Conservation (phyloP, 192 early-diverging fungal species). For the Mortierella antarctica region DNA sequence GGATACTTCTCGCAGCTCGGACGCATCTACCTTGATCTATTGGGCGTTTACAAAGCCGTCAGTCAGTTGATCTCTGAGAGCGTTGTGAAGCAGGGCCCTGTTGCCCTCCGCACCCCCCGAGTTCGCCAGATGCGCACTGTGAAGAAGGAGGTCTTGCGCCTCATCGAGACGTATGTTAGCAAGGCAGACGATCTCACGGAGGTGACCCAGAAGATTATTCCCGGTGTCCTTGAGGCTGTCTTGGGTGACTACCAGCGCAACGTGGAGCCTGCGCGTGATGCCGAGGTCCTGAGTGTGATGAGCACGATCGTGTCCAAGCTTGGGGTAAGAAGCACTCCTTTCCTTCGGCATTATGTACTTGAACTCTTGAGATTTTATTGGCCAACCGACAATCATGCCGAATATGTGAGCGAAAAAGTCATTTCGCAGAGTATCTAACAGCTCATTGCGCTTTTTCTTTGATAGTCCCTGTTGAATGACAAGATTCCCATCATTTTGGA, state of each 20-base stretch:
- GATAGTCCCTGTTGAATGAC: constrained; percentile 78
- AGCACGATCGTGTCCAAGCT: constrained; percentile 87
- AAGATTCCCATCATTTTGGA: constrained; percentile 90
- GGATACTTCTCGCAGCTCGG: constrained; percentile 91
- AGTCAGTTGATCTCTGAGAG: constrained; percentile 84
- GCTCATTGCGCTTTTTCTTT: neutral
- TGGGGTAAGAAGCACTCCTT: constrained; percentile 67
- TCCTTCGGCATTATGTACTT: constrained; percentile 44
- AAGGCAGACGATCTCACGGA: constrained; percentile 87
- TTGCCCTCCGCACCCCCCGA: constrained; percentile 92
- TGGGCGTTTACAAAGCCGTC: constrained; percentile 92
- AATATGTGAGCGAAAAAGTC: too few species aligned
- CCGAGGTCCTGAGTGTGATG: constrained; percentile 94
- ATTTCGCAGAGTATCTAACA: neutral
- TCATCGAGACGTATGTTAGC: constrained; percentile 93
- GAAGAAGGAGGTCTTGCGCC: constrained; percentile 94
- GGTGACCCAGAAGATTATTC: constrained; percentile 88
- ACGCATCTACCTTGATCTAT: constrained; percentile 89
- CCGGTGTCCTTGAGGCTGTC: constrained; percentile 90
- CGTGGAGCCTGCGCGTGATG: constrained; percentile 91
- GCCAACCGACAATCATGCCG: neutral
- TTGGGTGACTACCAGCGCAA: constrained; percentile 89
- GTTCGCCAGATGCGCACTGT: constrained; percentile 93
- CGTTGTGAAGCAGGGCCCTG: constrained; percentile 80
- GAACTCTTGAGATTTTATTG: neutral